phyloP scores from a whole-genome alignment of 176 grass and related monocot genomes.

The Musa beccarii region DNA sequence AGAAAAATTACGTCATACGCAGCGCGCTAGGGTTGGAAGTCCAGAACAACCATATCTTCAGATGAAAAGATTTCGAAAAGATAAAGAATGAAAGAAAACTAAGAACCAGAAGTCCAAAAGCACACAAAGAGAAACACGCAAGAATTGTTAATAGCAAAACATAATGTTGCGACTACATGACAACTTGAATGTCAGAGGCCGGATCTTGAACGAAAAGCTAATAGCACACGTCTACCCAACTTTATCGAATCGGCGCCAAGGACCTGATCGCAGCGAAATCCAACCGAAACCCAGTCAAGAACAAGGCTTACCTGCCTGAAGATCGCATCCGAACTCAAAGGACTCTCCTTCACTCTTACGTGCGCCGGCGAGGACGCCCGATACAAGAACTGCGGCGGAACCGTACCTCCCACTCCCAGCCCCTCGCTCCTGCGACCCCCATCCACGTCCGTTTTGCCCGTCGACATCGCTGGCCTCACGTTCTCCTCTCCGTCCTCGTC shows the following conservation, averaged over 20 bases:
- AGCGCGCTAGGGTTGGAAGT: no score
- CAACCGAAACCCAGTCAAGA: not conserved
- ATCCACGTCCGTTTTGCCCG: not conserved
- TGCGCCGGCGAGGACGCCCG: constrained; percentile 73
- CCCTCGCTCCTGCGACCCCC: not conserved
- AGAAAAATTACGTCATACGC: no score
- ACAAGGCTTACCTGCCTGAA: constrained; percentile 55
- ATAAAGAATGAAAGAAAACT: no score
- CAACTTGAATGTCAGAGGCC: not conserved
- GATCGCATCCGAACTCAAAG: constrained; percentile 85
- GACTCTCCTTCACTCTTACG: constrained; percentile 70
- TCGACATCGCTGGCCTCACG: not conserved
- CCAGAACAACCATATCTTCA: no score
- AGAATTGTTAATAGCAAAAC: no score
- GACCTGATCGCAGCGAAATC: not conserved
- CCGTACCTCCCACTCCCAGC: not conserved
- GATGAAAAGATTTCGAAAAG: no score
- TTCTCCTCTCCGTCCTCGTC: not conserved
- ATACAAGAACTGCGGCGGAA: constrained; percentile 27
- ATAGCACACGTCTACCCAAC: not conserved
- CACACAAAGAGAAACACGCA: no score
- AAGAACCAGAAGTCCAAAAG: no score
- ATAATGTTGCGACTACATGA: not conserved
- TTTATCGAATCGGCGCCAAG: not conserved
- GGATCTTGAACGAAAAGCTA: not conserved